Conservation (phyloP, 257 asterid species). For the Eucommia ulmoides region DNA sequence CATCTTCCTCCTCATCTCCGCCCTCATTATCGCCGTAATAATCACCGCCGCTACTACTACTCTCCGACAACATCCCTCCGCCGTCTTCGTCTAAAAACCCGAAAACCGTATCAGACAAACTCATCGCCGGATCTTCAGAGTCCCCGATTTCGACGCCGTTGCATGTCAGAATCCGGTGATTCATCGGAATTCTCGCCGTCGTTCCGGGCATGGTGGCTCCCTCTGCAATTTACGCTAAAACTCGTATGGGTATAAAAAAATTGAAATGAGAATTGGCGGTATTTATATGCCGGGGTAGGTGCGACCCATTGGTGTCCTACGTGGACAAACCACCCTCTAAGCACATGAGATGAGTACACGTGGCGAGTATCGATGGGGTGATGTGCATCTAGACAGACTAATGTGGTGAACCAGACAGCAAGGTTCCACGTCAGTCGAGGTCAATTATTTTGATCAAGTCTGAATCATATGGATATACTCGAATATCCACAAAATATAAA, state of each 20-base stretch:
- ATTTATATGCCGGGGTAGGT: constrained; percentile 13
- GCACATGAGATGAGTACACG: constrained; percentile 15
- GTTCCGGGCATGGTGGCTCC: constrained; percentile 3
- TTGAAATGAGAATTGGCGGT: constrained; percentile 4
- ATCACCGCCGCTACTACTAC: constrained; percentile 14
- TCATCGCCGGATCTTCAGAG: constrained; percentile 42
- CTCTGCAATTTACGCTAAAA: constrained; percentile 1
- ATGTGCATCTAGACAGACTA: constrained; percentile 9
- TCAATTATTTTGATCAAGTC: constrained; percentile 20
- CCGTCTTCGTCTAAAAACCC: constrained; percentile 53
- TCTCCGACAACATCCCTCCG: constrained; percentile 30
- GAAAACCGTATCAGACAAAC: constrained; percentile 62
- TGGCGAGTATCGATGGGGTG: constrained; percentile 12
- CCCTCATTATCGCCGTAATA: constrained; percentile 1
- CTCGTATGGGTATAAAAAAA: constrained; percentile 8
- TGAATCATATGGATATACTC: constrained; percentile 44
- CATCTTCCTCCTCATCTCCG: constrained; percentile 9
- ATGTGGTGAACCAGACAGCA: constrained; percentile 31
- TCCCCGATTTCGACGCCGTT: constrained; percentile 29
- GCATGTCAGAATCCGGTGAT: constrained; percentile 55
- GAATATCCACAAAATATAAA: no score
- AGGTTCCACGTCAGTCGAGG: constrained; percentile 72
- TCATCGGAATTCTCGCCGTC: constrained; percentile 32
- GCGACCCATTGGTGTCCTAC: constrained; percentile 19
- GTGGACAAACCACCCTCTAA: constrained; percentile 16